Evolutionary conservation across 139 green algal species (phyloP), one percentile per base, ranked within the genome.

Genomic region (Pycnococcus provasolii): DNA sequence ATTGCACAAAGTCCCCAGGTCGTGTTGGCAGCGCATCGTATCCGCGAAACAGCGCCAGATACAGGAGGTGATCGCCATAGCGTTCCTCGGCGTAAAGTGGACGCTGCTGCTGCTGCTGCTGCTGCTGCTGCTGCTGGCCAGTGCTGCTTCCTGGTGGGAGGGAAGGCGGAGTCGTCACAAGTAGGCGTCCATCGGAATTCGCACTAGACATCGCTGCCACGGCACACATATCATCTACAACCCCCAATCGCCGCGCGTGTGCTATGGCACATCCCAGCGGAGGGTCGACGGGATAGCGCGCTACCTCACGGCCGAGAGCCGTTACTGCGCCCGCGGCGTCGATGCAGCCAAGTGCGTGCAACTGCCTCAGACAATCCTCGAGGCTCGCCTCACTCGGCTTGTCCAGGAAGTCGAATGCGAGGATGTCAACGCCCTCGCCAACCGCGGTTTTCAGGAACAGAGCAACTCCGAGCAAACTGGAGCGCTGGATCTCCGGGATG

Each of bases 391-490:
- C 66, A 52, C 75, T 72, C 5, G 91, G 91, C 1, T 71, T 48
- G 73, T 98, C 92, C 50, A 98, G 80, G 80, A 92, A 98, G 68
- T 96, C 88, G 69, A 98, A 98, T 3, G 51, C 54, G 39, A 98
- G 78, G 46, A 98, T 85, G 60, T 97, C 89, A 44, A 95, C 77
- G 39, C 76, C 77, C 40, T 60, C 4, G 4, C 88, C 59, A 0
- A 75, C 63, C 66, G 97, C 79, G 39, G 73, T 83, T 80, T 98
- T 98, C n/a, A 98, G 83, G 71, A 91, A 85, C 46, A 98, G 83
- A 70, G 95, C 88, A 8, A 40, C 84, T 0, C 70, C 81, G 43
- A 85, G 80, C 41, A 97, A 81, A 2, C 76, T 87, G 3, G 85
- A 92, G 70, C 91, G 81, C 75, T 94, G 89, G 69, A 97, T 97